Percentiles rank a stretch among this genome's conserved stretches.
Conservation (phyloP, 2,329 filamentous ascomycete species). For the Pseudonectria buxi region DNA sequence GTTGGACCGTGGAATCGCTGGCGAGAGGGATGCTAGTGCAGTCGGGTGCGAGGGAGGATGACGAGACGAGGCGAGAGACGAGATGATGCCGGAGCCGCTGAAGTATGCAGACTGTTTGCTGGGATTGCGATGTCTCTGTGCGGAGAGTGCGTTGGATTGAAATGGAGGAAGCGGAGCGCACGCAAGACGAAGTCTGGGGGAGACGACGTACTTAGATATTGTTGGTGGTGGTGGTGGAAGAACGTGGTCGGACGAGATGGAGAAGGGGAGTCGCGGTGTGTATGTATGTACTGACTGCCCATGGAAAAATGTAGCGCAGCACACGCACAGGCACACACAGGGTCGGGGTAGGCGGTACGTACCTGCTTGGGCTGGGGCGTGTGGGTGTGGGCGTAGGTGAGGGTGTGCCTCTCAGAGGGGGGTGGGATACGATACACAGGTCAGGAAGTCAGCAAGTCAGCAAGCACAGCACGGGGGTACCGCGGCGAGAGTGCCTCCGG, state of each 20-base stretch:
- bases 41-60: slow-evolving; percentile 9
- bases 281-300: slow-evolving; percentile 9
- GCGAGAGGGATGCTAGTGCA: slow-evolving; percentile 8
- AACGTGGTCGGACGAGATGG: slow-evolving; percentile 17
- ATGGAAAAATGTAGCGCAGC: slow-evolving; percentile 4
- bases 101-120: slow-evolving; percentile 11
- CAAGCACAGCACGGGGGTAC: slow-evolving; percentile 21
- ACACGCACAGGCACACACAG: slow-evolving; percentile 13
- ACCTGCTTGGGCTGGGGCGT: not conserved
- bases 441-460: slow-evolving; percentile 16
- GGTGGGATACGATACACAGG: no score
- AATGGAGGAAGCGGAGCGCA: slow-evolving; percentile 13
- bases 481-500: slow-evolving; percentile 14
- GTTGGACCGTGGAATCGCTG: no score
- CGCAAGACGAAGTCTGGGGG: slow-evolving; percentile 15
- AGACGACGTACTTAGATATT: slow-evolving; percentile 19
- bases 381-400: no score
- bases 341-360: slow-evolving; percentile 11
- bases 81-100: slow-evolving; percentile 12
- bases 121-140: slow-evolving; percentile 6
- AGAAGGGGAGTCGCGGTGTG: slow-evolving; percentile 24
- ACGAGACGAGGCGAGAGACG: slow-evolving; percentile 3
- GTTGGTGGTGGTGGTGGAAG: slow-evolving; percentile 18
- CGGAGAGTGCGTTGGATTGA: slow-evolving; percentile 17
- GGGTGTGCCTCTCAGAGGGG: no score